Percentiles rank a stretch among this genome's conserved stretches.
These are phyloP conservation scores for Monosporozyma yasuniensis DNA, from an alignment of 805 yeast species.

Conservation along the genomic window DNA sequence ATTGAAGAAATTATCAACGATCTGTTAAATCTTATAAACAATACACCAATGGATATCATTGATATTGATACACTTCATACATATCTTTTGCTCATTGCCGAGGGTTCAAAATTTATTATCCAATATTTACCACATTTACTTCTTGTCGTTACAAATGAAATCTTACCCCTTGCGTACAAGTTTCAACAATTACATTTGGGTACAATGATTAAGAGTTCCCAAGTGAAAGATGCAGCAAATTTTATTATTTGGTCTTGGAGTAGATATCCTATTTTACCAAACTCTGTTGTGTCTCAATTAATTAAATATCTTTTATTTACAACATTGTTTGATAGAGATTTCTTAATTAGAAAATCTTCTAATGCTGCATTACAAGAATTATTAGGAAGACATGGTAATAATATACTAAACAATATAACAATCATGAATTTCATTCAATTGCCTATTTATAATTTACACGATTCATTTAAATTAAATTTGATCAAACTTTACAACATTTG, in stretches of 20 bases:
- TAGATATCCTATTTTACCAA: constrained; percentile 24
- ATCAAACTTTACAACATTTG: constrained; percentile 18
- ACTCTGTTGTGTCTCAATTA: constrained; percentile 21
- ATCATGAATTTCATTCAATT: constrained; percentile 46
- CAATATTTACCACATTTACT: constrained; percentile 7
- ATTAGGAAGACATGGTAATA: constrained; percentile 53
- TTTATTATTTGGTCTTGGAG: constrained; percentile 75
- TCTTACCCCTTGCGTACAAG: constrained; percentile 41
- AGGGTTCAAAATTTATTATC: constrained; percentile 17
- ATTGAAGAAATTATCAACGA: constrained; percentile 27
- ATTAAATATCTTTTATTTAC: constrained; percentile 36
- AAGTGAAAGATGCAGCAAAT: constrained; percentile 77
- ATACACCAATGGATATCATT: constrained; percentile 12
- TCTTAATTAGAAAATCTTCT: constrained; percentile 69
- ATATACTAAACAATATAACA: constrained; percentile 25
- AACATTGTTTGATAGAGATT: constrained; percentile 62
- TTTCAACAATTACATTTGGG: constrained; percentile 50
- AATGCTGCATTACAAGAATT: constrained; percentile 83
- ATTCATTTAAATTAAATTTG: constrained; percentile 35
- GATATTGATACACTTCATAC: constrained; percentile 30
- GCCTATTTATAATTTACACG: constrained; percentile 41
- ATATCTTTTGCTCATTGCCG: constrained; percentile 31
- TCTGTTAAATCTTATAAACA: constrained; percentile 5
- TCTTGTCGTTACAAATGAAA: constrained; percentile 5
- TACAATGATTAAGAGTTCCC: constrained; percentile 45